Evolutionary conservation across 208 protist species (phyloP), one percentile per base, ranked within the genome.

Genomic region (Porcisia hertigi): DNA sequence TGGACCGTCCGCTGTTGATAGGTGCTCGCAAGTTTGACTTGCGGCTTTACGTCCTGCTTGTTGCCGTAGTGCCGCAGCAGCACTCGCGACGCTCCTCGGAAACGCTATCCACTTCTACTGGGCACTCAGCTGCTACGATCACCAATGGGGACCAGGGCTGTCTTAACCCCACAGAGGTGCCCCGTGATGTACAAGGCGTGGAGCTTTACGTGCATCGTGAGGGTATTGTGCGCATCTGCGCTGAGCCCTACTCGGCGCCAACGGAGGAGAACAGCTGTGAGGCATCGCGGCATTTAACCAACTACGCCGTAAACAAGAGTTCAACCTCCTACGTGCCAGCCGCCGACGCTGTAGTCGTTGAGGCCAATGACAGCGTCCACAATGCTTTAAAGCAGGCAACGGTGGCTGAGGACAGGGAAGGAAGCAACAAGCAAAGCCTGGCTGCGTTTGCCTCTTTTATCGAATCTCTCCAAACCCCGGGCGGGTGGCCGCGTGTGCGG

Each of bases 1-100:
- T 98, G 2, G 87, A 88, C 53, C 87, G 86, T 0, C 98, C 98
- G 5, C 89, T 98, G 36, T 89, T 98, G 49, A 94, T 98, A 57
- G 88, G 98, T 16, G 88, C 88, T 18, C 89, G 88, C 49, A 99
- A 99, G 83, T 99, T 98, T 73, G 98, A 99, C 75, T 73, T 99
- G 34, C 92, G 98, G 12, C 77, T 98, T 59, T 99, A 99, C 79
- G 97, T 98, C 30, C 76, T 99, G 47, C 66, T 99, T 23, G 57
- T 86, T 1, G 86, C 84, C n/a, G 80, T 86, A 8, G 71, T 66
- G 41, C 81, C 71, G 30, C 71, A 64, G 41, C 55, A 54, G 52
- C 55, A 7, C 43, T 30, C 54, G 58, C 65, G 14, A 43, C 67
- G 62, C 52, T 58, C 36, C 16, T 34, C 47, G 25, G 57, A 36